These are phyloP conservation scores for Margaritispora aquatica DNA, from an alignment of 495 filamentous ascomycete species.

Conservation along the genomic window DNA sequence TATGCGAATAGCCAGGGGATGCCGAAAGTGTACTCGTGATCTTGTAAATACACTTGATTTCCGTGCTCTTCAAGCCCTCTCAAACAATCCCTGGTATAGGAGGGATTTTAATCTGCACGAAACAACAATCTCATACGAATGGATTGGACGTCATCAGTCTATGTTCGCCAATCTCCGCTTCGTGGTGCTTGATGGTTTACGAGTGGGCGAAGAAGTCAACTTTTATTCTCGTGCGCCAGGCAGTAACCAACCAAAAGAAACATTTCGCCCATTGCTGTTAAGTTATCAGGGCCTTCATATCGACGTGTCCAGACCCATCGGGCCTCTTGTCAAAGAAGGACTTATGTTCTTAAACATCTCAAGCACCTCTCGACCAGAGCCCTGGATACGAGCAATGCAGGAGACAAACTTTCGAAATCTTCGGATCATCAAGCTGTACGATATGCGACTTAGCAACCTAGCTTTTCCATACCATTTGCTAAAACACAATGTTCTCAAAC, in stretches of 20 bases:
- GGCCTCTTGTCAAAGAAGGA: not conserved
- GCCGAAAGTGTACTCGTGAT: not conserved
- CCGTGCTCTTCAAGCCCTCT: not conserved
- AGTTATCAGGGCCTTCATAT: not conserved
- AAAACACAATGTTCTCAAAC: not conserved
- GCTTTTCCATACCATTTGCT: not conserved
- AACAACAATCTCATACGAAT: not conserved
- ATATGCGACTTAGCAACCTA: constrained; percentile 6
- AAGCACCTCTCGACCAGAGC: constrained; percentile 1
- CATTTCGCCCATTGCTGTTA: not conserved
- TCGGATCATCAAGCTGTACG: constrained; percentile 19
- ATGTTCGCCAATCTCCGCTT: constrained; percentile 9
- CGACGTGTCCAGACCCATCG: not conserved
- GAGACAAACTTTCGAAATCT: constrained; percentile 4
- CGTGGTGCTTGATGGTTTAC: not conserved
- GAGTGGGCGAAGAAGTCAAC: not conserved
- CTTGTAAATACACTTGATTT: constrained; percentile 2
- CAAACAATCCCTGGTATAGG: not conserved
- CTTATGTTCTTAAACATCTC: constrained; percentile 21
- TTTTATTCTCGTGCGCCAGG: not conserved
- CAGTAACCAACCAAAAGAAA: not conserved
- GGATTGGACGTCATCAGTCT: not conserved
- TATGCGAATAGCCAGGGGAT: not conserved
- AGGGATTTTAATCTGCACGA: not conserved
- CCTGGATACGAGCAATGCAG: not conserved